Conservation (phyloP, 2,329 filamentous ascomycete genomes). For the Stagonosporopsis vannaccii region DNA sequence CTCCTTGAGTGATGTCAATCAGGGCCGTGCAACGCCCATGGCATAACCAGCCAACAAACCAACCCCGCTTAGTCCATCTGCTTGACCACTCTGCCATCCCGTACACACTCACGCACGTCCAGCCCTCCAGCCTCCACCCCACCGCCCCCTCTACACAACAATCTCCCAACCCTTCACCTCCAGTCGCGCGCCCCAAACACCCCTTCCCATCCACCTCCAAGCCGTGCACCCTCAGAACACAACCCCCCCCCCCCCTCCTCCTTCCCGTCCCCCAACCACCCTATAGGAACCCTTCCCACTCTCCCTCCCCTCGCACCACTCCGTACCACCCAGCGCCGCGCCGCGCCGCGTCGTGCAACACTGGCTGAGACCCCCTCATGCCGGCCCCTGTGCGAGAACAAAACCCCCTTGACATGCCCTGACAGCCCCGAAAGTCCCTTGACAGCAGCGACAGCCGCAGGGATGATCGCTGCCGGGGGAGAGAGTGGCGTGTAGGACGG, state of each 20-base stretch:
- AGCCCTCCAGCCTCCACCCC: not conserved
- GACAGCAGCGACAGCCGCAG: not conserved
- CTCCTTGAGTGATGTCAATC: constrained; percentile 1
- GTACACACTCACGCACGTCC: too few relatives aligned
- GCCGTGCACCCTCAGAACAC: not conserved
- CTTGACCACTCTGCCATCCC: not conserved
- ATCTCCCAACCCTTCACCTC: not conserved
- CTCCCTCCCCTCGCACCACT: not conserved
- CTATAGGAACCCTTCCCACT: not conserved
- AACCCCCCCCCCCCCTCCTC: not conserved
- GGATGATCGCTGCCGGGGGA: not conserved
- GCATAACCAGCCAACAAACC: not conserved
- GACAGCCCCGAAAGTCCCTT: constrained; percentile 8
- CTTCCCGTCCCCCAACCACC: too few relatives aligned
- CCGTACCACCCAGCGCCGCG: not conserved
- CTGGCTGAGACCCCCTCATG: constrained; percentile 7
- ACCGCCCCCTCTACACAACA: not conserved
- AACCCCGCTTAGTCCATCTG: not conserved
- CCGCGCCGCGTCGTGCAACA: not conserved
- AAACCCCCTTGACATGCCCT: not conserved
- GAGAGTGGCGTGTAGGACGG: too few relatives aligned
- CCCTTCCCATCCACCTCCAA: not conserved
- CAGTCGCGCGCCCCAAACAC: too few relatives aligned
- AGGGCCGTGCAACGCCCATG: not conserved
- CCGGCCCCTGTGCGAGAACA: not conserved